Evolutionary conservation across 352 stramenopile genomes (phyloP), one percentile per base, ranked within the genome.

Genomic region (Globisporangium recalcitrans): DNA sequence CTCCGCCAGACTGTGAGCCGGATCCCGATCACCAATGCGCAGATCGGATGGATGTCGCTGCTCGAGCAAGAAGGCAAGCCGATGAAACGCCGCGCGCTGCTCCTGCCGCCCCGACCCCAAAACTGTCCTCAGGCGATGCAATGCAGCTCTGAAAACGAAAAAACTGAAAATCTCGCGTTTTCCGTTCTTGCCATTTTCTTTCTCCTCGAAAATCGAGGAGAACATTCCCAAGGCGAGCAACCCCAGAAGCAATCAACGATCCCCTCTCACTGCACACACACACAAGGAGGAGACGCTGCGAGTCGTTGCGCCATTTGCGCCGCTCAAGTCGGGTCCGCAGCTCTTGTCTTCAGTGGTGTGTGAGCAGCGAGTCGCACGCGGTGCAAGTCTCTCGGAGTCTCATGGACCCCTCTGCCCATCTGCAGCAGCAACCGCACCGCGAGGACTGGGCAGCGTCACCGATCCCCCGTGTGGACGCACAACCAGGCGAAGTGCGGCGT

Each of bases 1-100:
- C 21, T 52, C 2, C 22, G 11, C 27, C 46, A 52, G 4, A 52
- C 10, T 16, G n/a, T 44, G 7, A 6, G 14, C 16, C 16, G 11
- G 8, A 61, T 75, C 8, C 60, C 58, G 2, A 27, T 69, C 1
- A 52, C 22, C 46, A 52, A 31, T 26, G 10, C 46, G 22, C 46
- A 52, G 21, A 26, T 21, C 44, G 44, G n/a, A 2, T 51, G n/a
- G n/a, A 51, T 51, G 10, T 21, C 44, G 8, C 16, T 51, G 4
- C 7, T n/a, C n/a, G n/a, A n/a, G n/a, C n/a, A 42, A 42, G 34
- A 42, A 14, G 19, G 36, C 36, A 42, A 42, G 34, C 16, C 19
- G 19, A n/a, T 19, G 36, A 42, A 42, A 42, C 36, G 13, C n/a
- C 36, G 36, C 36, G 36, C 19, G n/a, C n/a, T n/a, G n/a, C n/a